Evolutionary conservation across 2,329 filamentous ascomycete genomes (phyloP), one percentile per base, ranked within the genome.

Genomic region (Cladophialophora chaetospira): DNA sequence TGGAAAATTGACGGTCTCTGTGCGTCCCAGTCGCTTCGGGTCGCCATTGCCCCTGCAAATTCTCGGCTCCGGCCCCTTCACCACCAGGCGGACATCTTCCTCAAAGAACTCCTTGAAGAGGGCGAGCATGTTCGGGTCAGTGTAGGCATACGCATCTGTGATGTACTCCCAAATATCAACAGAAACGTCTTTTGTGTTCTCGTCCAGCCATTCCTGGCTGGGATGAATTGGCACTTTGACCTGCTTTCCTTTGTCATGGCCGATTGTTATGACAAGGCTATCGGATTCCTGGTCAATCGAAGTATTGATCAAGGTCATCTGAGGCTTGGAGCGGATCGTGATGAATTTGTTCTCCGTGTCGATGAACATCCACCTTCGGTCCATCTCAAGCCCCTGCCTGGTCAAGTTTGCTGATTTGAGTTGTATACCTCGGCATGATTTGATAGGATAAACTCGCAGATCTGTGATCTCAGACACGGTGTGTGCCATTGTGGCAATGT

Each of bases 281-380:
- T 77, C 73, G 3, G 71, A 72, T 48, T 77, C 70, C 2, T 70
- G 63, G 58, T 76, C 72, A 55, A 84, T 73, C 2, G 72, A 70
- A 1, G 82, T 83, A 29, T 80, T 77, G 66, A 87, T 84, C 10
- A 86, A 74, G 0, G 85, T 87, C 83, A 88, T 86, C 35, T 77
- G 72, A 3, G 83, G 76, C 57, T 82, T 79, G 54, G 81, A 74
- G 11, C 84, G 82, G 65, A 87, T 87, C 2, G 84, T 87, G 50
- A 86, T 69, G 67, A 87, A 87, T 54, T 83, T 77, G 47, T 75
- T 71, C 13, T 77, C 72, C 1, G 77, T 75, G 29, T 81, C 77
- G 45, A 86, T 76, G 69, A 87, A 83, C 84, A 87, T 87, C 84
- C 84, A 87, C 61, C 82, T 79, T 5, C 84, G 75, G 67, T 87